phyloP scores from a whole-genome alignment of 2,329 filamentous ascomycete genomes.

The Aureobasidium sp. region DNA sequence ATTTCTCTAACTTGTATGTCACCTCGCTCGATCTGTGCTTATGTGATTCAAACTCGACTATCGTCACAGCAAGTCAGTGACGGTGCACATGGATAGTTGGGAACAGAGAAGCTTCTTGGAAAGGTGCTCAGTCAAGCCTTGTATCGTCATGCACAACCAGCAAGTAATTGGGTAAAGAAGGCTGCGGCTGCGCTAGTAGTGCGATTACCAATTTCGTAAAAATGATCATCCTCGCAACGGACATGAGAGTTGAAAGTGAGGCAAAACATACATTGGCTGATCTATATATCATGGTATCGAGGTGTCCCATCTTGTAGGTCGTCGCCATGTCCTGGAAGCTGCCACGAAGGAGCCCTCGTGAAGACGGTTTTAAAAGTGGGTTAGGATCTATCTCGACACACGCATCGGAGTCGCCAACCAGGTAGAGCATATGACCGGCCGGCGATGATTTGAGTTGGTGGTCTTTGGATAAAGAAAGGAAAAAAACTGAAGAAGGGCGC shows the following conservation, averaged over 20 bases:
- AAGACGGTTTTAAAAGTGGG: constrained; percentile 77
- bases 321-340: constrained; percentile 61
- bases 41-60: too few relatives aligned
- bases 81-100: too few relatives aligned
- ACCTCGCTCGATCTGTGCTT: too few relatives aligned
- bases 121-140: constrained; percentile 31
- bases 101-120: too few relatives aligned
- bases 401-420: constrained; percentile 64
- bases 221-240: constrained; percentile 26
- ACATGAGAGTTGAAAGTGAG: not conserved
- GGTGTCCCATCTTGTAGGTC: constrained; percentile 60
- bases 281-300: constrained; percentile 19
- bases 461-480: constrained; percentile 49
- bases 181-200: constrained; percentile 41
- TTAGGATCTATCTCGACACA: constrained; percentile 59
- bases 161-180: constrained; percentile 27
- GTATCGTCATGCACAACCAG: constrained; percentile 47
- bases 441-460: constrained; percentile 70
- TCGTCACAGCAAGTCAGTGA: too few relatives aligned
- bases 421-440: constrained; percentile 49
- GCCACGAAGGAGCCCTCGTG: constrained; percentile 56
- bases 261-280: constrained; percentile 1
- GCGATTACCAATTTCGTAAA: constrained; percentile 42
- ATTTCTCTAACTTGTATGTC: not conserved
- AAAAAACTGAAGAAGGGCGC: constrained; percentile 32